A percentile compares a stretch with the other conserved stretches of the same genome.
Conservation (phyloP, 2,329 filamentous ascomycete genomes). For the Monosporascus cannonballus region DNA sequence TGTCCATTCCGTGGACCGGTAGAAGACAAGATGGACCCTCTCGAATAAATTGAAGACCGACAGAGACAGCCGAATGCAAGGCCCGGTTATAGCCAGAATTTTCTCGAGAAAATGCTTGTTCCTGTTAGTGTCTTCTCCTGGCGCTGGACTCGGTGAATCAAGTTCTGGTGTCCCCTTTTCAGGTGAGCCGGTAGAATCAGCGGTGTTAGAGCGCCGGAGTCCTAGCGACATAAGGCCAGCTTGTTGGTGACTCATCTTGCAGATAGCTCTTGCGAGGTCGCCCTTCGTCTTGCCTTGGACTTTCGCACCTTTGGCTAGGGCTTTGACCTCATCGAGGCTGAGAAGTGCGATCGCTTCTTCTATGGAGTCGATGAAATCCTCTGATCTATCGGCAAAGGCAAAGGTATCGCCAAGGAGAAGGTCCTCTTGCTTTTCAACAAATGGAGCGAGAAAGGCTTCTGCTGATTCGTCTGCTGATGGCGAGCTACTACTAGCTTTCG, state of each 20-base stretch:
- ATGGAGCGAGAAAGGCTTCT: constrained; percentile 18
- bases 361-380: constrained; percentile 65
- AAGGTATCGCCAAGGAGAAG: constrained; percentile 50
- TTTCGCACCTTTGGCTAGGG: constrained; percentile 77
- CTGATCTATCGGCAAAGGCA: constrained; percentile 74
- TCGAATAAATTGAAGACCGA: constrained; percentile 77
- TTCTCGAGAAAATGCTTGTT: constrained; percentile 71
- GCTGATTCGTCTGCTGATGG: constrained; percentile 8
- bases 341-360: constrained; percentile 80
- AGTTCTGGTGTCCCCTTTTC: constrained; percentile 34
- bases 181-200: constrained; percentile 45
- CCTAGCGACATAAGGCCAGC: constrained; percentile 65
- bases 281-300: constrained; percentile 83
- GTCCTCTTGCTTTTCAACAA: constrained; percentile 33
- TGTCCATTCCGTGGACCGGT: constrained; percentile 93
- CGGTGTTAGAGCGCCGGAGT: constrained; percentile 58
- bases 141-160: constrained; percentile 20
- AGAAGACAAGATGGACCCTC: constrained; percentile 91
- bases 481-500: constrained; percentile 24
- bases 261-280: constrained; percentile 69
- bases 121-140: constrained; percentile 48
- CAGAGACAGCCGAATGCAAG: constrained; percentile 75
- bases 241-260: constrained; percentile 69
- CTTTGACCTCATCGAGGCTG: constrained; percentile 81
- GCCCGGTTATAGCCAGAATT: constrained; percentile 70